Percentiles rank a stretch among this genome's conserved stretches.
These are phyloP conservation scores for Medicago ruthenica DNA, from an alignment of 306 rosid genomes.

Conservation along the genomic window DNA sequence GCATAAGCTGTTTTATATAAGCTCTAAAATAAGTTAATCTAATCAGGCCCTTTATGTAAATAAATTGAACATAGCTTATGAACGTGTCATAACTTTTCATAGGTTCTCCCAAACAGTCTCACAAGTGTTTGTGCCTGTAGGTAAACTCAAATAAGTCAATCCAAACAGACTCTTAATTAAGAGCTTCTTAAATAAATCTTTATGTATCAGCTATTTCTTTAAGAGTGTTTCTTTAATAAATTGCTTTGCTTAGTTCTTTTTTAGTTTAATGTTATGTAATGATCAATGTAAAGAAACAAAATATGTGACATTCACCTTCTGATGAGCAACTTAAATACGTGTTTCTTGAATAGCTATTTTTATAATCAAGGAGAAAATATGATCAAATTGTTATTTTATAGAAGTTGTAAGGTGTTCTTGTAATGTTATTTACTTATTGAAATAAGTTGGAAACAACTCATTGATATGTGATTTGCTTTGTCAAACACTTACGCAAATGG, in stretches of 20 bases:
- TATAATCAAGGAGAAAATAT: not conserved
- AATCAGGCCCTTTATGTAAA: no score
- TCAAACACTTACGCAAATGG: not conserved
- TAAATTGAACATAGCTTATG: no score
- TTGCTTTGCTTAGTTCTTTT: not conserved
- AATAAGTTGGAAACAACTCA: slow-evolving; percentile 16
- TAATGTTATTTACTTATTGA: not conserved
- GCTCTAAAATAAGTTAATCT: no score
- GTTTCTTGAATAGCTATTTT: not conserved
- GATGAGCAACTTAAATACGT: no score
- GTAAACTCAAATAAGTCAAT: no score
- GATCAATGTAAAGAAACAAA: no score
- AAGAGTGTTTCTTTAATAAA: not conserved
- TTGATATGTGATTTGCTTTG: not conserved
- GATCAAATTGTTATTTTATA: not conserved
- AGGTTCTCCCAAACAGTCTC: no score
- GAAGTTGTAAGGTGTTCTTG: not conserved
- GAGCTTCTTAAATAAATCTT: not conserved
- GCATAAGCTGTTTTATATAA: no score
- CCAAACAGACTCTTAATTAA: not conserved
- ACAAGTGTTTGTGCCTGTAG: no score
- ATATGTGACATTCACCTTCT: no score
- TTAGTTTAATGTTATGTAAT: no score
- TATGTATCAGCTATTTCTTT: not conserved
- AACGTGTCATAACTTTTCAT: no score